These are phyloP conservation scores for Hypoxylon sp. DNA, from an alignment of 2,329 filamentous ascomycete genomes.

Conservation along the genomic window DNA sequence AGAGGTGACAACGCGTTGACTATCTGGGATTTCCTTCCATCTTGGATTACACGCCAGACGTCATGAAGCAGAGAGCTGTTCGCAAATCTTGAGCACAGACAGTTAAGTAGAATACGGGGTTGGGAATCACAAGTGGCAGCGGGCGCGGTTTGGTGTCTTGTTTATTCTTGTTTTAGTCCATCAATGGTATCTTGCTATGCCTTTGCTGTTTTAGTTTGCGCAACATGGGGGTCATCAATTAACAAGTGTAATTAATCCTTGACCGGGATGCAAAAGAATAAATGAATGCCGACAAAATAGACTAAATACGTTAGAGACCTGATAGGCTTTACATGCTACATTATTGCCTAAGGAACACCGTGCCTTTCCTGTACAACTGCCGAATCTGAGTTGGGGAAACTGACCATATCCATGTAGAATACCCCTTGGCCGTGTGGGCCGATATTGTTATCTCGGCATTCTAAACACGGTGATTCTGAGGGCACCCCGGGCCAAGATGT, in stretches of 20 bases:
- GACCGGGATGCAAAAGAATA: slow-evolving; percentile 18
- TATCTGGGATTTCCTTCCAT: not conserved
- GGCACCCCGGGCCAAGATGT: not conserved
- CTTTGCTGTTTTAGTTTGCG: slow-evolving; percentile 31
- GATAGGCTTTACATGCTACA: not conserved
- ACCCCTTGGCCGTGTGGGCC: slow-evolving; percentile 20
- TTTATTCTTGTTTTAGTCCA: slow-evolving; percentile 23
- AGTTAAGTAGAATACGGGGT: not conserved
- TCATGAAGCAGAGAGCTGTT: not conserved
- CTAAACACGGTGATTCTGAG: not conserved
- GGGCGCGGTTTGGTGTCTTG: slow-evolving; percentile 4
- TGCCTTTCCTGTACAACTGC: slow-evolving; percentile 35
- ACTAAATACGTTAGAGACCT: not conserved
- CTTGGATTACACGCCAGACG: not conserved
- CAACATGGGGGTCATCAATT: slow-evolving; percentile 5
- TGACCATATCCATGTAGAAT: slow-evolving; percentile 27
- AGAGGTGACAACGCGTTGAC: not conserved
- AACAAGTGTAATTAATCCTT: slow-evolving; percentile 14
- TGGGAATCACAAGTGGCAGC: not conserved
- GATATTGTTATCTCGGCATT: slow-evolving; percentile 40
- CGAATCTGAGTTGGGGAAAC: slow-evolving; percentile 36
- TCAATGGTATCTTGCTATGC: slow-evolving; percentile 13
- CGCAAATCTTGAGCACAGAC: not conserved
- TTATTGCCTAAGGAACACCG: slow-evolving; percentile 8
- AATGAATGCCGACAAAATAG: slow-evolving; percentile 19